These are phyloP conservation scores for Colletotrichum sublineola DNA, from an alignment of 2,329 filamentous ascomycete species.

Conservation along the genomic window DNA sequence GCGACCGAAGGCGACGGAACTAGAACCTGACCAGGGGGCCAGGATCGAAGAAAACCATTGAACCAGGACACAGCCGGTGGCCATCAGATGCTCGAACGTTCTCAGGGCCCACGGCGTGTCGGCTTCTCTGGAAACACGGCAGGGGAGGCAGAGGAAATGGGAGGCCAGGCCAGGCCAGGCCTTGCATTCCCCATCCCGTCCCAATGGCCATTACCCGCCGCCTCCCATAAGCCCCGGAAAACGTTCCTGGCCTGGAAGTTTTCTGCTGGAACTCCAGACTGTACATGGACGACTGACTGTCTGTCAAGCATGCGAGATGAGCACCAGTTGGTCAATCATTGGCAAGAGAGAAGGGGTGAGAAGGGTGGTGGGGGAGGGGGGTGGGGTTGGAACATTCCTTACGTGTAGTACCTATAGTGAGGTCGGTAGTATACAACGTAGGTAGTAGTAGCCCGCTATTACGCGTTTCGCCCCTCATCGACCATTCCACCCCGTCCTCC, in stretches of 20 bases:
- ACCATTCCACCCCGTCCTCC: slow-evolving; percentile 26
- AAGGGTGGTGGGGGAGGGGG: neutral
- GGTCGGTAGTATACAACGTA: neutral
- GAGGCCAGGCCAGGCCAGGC: slow-evolving; percentile 18
- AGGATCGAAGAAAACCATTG: slow-evolving; percentile 4
- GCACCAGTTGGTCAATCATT: neutral
- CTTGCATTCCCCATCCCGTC: slow-evolving; percentile 20
- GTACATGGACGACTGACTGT: neutral
- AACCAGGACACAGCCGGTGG: slow-evolving; percentile 6
- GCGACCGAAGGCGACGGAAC: slow-evolving; percentile 6
- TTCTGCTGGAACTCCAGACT: neutral
- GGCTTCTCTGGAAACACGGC: slow-evolving; percentile 21
- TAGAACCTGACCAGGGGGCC: neutral
- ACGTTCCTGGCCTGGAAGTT: slow-evolving; percentile 11
- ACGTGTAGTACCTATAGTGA: neutral
- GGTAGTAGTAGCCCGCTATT: slow-evolving; percentile 26
- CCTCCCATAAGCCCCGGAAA: slow-evolving; percentile 1
- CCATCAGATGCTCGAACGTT: slow-evolving; percentile 20
- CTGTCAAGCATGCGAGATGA: slow-evolving; percentile 3
- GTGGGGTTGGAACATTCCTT: slow-evolving; percentile 10
- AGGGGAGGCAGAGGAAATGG: slow-evolving; percentile 9
- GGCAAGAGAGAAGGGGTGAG: slow-evolving; percentile 10
- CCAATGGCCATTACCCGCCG: neutral
- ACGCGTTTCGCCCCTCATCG: slow-evolving; percentile 42
- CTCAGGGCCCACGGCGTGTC: slow-evolving; percentile 9